phyloP scores from a whole-genome alignment of 2,329 filamentous ascomycete species.

The Lasiodiplodia sp. region DNA sequence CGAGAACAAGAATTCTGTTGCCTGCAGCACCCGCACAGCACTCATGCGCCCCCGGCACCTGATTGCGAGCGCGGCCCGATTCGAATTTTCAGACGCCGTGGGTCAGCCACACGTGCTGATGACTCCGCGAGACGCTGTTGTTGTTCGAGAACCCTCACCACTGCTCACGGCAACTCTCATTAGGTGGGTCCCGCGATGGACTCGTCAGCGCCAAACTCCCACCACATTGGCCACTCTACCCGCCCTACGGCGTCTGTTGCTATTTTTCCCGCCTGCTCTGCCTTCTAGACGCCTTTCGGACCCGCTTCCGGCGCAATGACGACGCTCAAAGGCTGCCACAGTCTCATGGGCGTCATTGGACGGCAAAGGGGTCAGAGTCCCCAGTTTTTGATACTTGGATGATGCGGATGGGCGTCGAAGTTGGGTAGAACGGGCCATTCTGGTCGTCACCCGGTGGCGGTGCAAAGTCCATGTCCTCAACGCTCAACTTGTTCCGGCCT shows the following conservation, averaged over 20 bases:
- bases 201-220: neutral
- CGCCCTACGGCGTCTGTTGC: conserved; percentile 1
- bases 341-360: conserved; percentile 4
- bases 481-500: conserved; percentile 45
- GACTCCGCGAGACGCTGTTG: conserved; percentile 4
- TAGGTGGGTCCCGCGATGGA: conserved; percentile 1
- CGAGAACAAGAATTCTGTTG: conserved; percentile 12
- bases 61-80: conserved; percentile 7
- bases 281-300: conserved; percentile 21
- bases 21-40: conserved; percentile 3
- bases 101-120: conserved; percentile 6
- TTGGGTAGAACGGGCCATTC: conserved; percentile 70
- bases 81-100: conserved; percentile 11
- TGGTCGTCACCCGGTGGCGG: conserved; percentile 52
- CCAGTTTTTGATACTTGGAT: conserved; percentile 25
- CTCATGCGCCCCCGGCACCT: conserved; percentile 10
- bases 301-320: conserved; percentile 16
- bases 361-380: conserved; percentile 12
- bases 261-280: conserved; percentile 11
- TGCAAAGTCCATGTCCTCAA: conserved; percentile 43
- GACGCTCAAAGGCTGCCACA: conserved; percentile 12
- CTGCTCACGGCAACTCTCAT: conserved; percentile 14
- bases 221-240: neutral
- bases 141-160: conserved; percentile 7
- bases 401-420: conserved; percentile 66